Evolutionary conservation across 768 basidiomycete genomes (phyloP).

Genomic region (Psilocybe azurescens): DNA sequence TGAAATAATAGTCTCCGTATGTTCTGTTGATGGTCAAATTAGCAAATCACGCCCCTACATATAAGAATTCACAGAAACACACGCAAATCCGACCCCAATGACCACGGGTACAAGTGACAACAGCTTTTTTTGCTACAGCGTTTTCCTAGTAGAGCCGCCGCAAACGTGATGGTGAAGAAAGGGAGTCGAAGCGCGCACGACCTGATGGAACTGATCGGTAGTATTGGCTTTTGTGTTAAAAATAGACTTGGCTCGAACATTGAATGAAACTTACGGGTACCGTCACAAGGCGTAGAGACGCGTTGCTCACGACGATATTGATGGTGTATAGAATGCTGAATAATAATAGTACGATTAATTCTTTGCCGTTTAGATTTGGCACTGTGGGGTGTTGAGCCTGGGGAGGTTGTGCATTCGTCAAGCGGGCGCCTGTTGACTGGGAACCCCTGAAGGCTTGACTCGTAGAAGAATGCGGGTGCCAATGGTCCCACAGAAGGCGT

Average conservation of each 20-base stretch:
- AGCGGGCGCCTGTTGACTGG: slow-evolving; percentile 1
- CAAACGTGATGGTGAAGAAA: slow-evolving; percentile 86
- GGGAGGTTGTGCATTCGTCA: slow-evolving; percentile 15
- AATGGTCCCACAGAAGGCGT: slow-evolving; percentile 84
- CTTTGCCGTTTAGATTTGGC: slow-evolving; percentile 46
- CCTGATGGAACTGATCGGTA: slow-evolving; percentile 90
- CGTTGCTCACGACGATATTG: slow-evolving; percentile 95
- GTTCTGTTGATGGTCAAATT: slow-evolving; percentile 56
- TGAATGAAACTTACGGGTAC: slow-evolving; percentile 68
- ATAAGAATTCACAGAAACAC: too few species aligned
- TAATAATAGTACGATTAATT: slow-evolving; percentile 69
- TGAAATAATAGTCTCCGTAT: slow-evolving; percentile 96
- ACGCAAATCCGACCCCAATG: slow-evolving; percentile 91
- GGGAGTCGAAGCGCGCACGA: slow-evolving; percentile 95
- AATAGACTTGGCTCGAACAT: slow-evolving; percentile 4
- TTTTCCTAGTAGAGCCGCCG: slow-evolving; percentile 68
- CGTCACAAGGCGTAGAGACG: slow-evolving; percentile 87
- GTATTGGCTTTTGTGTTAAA: neutral
- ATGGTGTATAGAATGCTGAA: slow-evolving; percentile 93
- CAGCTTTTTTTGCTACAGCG: slow-evolving; percentile 66
- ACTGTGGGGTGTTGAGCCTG: slow-evolving; percentile 8
- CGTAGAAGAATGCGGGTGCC: slow-evolving; percentile 77
- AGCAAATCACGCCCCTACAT: too few species aligned
- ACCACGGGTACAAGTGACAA: slow-evolving; percentile 85
- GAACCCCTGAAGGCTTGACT: slow-evolving; percentile 18